These are phyloP conservation scores for Calonectria hongkongensis DNA, from an alignment of 2,329 filamentous ascomycete genomes.

Conservation along the genomic window DNA sequence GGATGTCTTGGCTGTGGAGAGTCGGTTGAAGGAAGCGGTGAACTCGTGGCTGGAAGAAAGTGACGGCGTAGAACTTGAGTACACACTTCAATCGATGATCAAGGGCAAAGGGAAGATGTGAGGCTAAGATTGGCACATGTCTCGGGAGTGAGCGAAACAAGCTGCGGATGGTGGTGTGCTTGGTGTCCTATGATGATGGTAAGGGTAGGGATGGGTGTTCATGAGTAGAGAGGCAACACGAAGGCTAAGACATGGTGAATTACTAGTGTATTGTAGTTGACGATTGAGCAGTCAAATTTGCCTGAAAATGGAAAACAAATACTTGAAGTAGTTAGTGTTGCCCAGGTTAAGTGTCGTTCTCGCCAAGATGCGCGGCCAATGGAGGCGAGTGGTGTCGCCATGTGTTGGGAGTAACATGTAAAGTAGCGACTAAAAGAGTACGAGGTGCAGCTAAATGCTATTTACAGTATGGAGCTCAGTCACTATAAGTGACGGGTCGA, in stretches of 20 bases:
- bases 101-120: conserved; percentile 54
- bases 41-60: conserved; percentile 48
- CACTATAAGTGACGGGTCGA: conserved; percentile 25
- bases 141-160: conserved; percentile 34
- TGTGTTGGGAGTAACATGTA: conserved; percentile 25
- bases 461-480: conserved; percentile 15
- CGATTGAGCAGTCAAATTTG: conserved; percentile 40
- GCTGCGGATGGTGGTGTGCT: conserved; percentile 25
- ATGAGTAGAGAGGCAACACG: conserved; percentile 36
- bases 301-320: conserved; percentile 41
- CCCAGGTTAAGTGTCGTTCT: background rate
- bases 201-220: background rate
- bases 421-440: background rate
- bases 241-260: conserved; percentile 31
- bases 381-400: conserved; percentile 24
- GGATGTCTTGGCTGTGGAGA: conserved; percentile 51
- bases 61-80: conserved; percentile 49
- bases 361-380: conserved; percentile 13
- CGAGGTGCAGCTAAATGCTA: conserved; percentile 26
- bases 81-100: conserved; percentile 49
- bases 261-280: conserved; percentile 36
- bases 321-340: conserved; percentile 46
- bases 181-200: conserved; percentile 20
- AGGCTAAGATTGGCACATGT: conserved; percentile 32
- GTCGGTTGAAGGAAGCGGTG: conserved; percentile 46